These are phyloP conservation scores for Penicillium goetzii DNA, from an alignment of 495 filamentous ascomycete genomes.

Conservation along the genomic window DNA sequence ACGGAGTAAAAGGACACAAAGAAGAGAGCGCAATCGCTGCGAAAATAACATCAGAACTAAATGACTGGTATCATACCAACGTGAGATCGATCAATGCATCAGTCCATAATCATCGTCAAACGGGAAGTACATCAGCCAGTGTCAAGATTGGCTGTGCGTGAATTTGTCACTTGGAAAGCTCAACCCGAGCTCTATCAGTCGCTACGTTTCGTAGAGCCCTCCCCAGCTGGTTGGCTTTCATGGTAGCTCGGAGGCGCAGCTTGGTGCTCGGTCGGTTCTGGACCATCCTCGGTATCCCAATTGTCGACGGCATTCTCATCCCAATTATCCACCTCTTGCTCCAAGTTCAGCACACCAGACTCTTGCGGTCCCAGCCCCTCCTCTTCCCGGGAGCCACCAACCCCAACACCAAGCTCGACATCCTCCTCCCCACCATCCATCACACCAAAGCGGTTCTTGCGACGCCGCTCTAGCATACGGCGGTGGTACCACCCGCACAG, in stretches of 20 bases:
- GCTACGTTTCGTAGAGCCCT: conserved; percentile 24
- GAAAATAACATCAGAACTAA: conserved; percentile 14
- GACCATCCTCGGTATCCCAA: conserved; percentile 67
- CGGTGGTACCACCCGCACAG: conserved; percentile 90
- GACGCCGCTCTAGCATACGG: conserved; percentile 89
- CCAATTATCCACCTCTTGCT: conserved; percentile 81
- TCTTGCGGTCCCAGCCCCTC: conserved; percentile 63
- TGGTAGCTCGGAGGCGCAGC: conserved; percentile 28
- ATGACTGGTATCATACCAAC: conserved; percentile 27
- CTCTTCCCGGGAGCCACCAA: conserved; percentile 49
- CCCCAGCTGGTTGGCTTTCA: conserved; percentile 19
- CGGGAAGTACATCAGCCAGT: conserved; percentile 1
- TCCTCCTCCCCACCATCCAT: conserved; percentile 60
- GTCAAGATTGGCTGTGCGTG: background rate
- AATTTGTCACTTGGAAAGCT: background rate
- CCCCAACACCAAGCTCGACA: conserved; percentile 57
- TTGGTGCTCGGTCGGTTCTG: conserved; percentile 19
- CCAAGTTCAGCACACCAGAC: conserved; percentile 57
- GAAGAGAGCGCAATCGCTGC: conserved; percentile 16
- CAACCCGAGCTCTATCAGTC: conserved; percentile 17
- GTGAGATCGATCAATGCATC: conserved; percentile 26
- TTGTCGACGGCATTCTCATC: conserved; percentile 77
- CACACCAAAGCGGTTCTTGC: conserved; percentile 71
- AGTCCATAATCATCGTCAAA: conserved; percentile 26
- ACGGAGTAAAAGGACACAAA: conserved; percentile 10